Base-by-base conservation (phyloP, 2,329 filamentous ascomycete species). In the Claviceps citrina region DNA sequence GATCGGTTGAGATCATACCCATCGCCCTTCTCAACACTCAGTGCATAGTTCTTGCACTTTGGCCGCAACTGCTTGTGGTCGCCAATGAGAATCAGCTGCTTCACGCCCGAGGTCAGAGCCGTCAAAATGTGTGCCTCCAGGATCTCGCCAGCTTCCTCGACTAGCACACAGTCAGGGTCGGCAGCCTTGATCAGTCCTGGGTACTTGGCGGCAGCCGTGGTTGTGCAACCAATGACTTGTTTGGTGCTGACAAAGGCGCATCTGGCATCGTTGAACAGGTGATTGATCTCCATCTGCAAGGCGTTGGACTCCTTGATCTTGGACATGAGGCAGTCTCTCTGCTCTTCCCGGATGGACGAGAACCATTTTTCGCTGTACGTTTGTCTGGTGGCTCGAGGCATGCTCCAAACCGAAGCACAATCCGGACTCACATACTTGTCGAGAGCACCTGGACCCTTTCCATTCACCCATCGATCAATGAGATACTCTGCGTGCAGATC, bases 101-200 rank as follows among this genome's bases (percentile, higher is more conserved):
- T 68, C 0, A 71, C 71, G 0, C 65, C 55, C 0, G 67, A 53
- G 0, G 64, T 61, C 41, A 84, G 49, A 0, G 80, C 70, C 0
- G 79, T 71, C 0, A 84, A 54, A 16, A 59, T 30, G 46, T 84
- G 80, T 2, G 67, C 66, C 52, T 85, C 81, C 0, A 84, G 61
- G 3, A 85, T 81, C 46, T 85, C 80, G 1, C 78, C 81, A 0
- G 79, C 81, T 54, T 85, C 81, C 52, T 85, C 81, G 0, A 83
- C 71, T 0, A 86, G 51, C 1, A 84, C 55, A 3, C 82, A 62
- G 1, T 75, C 73, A 0, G 78, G 76, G 0, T 58, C 54, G 0
- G 69, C 70, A 1, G 65, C 60, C 4, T 65, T 65, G 7, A 85
- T 65, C 1, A 71, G 60, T 0, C 66, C 56, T 0, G 64, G 57